Conservation (phyloP, 2,329 filamentous ascomycete species). For the Blumeria hordei region DNA sequence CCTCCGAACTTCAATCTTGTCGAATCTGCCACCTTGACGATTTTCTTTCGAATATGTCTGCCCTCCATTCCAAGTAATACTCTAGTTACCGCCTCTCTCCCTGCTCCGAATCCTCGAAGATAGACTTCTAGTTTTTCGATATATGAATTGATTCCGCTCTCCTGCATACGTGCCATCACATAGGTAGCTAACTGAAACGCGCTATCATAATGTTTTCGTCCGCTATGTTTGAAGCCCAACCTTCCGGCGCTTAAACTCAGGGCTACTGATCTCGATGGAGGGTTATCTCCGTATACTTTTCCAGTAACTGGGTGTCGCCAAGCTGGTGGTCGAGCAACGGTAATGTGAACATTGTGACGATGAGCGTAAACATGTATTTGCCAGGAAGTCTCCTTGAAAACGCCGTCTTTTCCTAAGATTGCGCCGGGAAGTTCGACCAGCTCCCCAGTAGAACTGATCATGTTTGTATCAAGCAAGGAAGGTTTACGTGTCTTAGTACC, state of each 20-base stretch:
- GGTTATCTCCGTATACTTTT: conserved; percentile 2
- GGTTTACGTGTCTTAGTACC: not conserved
- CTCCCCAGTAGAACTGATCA: conserved; percentile 5
- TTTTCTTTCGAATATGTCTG: conserved; percentile 44
- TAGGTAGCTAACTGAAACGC: conserved; percentile 76
- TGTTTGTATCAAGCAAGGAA: conserved; percentile 2
- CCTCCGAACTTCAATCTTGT: conserved; percentile 93
- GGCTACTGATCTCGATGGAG: conserved; percentile 5
- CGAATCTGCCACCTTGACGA: conserved; percentile 59
- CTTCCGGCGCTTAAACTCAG: conserved; percentile 63
- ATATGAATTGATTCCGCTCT: conserved; percentile 51
- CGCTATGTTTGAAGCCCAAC: conserved; percentile 70
- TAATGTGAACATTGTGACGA: conserved; percentile 92
- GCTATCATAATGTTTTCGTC: conserved; percentile 66
- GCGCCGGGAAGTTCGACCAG: conserved; percentile 1
- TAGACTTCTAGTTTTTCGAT: conserved; percentile 61
- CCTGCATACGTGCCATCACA: conserved; percentile 62
- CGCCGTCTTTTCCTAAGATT: not conserved
- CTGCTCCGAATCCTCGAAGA: conserved; percentile 63
- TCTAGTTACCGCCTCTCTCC: conserved; percentile 75
- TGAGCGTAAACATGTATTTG: conserved; percentile 70
- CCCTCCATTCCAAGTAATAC: conserved; percentile 73
- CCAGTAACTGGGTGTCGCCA: conserved; percentile 6
- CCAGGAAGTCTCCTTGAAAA: conserved; percentile 1
- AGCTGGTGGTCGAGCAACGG: conserved; percentile 45